phyloP scores from a whole-genome alignment of 495 filamentous ascomycete genomes.

The Penicillium riverlandense region DNA sequence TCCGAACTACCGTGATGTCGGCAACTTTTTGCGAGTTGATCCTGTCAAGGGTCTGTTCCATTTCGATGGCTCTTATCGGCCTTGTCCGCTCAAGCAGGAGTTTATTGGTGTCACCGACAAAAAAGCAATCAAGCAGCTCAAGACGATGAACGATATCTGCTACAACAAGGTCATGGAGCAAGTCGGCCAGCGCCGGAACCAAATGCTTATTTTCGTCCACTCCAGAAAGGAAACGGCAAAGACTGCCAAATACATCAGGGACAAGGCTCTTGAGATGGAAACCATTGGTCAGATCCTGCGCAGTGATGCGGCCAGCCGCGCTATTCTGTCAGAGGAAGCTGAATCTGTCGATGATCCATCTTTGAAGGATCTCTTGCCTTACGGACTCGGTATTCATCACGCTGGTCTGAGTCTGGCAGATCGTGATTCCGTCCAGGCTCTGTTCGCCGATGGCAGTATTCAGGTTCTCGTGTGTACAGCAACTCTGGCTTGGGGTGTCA shows the following conservation, averaged over 20 bases:
- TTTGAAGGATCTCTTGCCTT: slow-evolving; percentile 90
- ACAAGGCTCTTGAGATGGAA: slow-evolving; percentile 92
- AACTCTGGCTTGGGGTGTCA: slow-evolving; percentile 97
- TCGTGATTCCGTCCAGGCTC: slow-evolving; percentile 87
- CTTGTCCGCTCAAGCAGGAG: slow-evolving; percentile 90
- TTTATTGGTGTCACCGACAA: slow-evolving; percentile 97
- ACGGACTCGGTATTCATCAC: slow-evolving; percentile 97
- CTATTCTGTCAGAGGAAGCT: slow-evolving; percentile 78
- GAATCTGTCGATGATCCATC: slow-evolving; percentile 77
- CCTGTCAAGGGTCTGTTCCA: slow-evolving; percentile 81
- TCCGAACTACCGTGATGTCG: slow-evolving; percentile 95
- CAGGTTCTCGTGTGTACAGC: slow-evolving; percentile 97
- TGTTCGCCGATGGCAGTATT: slow-evolving; percentile 83
- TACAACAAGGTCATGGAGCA: slow-evolving; percentile 98
- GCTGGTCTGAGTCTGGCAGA: slow-evolving; percentile 92
- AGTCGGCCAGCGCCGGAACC: slow-evolving; percentile 80
- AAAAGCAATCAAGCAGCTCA: slow-evolving; percentile 97
- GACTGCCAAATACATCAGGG: slow-evolving; percentile 89
- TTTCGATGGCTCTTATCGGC: slow-evolving; percentile 90
- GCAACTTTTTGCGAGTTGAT: slow-evolving; percentile 90
- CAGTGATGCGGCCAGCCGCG: slow-evolving; percentile 85
- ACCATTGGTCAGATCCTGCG: slow-evolving; percentile 94
- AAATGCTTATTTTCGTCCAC: slow-evolving; percentile 99
- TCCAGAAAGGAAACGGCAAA: slow-evolving; percentile 97
- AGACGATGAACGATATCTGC: slow-evolving; percentile 98